phyloP scores from a whole-genome alignment of 148 eudicot genomes.

The Rhododendron simsii region DNA sequence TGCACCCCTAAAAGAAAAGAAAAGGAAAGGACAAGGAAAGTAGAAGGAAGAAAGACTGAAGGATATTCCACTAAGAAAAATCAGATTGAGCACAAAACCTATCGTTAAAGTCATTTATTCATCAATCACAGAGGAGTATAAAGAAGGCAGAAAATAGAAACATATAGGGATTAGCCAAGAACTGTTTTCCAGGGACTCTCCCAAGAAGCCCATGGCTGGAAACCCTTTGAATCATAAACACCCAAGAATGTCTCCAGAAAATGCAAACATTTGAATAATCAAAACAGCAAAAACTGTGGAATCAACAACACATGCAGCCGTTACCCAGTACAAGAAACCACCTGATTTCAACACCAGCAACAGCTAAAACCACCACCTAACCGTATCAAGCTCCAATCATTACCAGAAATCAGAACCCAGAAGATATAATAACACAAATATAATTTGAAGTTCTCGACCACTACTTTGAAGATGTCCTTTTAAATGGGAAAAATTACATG shows the following conservation, averaged over 20 bases:
- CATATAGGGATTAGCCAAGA: not conserved
- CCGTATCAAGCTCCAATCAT: not conserved
- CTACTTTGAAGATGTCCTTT: not conserved
- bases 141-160: not conserved
- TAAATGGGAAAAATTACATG: conserved; percentile 5
- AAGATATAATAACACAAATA: not conserved
- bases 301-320: conserved; percentile 7
- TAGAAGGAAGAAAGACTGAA: not conserved
- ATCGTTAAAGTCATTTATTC: not conserved
- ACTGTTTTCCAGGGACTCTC: not conserved
- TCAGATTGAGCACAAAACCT: not conserved
- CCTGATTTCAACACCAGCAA: conserved; percentile 1
- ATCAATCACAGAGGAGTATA: not conserved
- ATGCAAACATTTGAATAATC: not conserved
- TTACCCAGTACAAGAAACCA: conserved; percentile 1
- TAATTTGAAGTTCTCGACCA: not conserved
- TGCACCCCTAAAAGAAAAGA: not conserved
- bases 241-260: not conserved
- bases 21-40: not conserved
- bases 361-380: not conserved
- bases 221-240: conserved; percentile 1
- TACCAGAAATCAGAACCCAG: not conserved
- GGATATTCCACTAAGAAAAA: not conserved
- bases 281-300: conserved; percentile 1
- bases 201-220: not conserved